Evolutionary conservation across 805 yeast species (phyloP).

Genomic region (Sugiyamaella qingdaonensis): DNA sequence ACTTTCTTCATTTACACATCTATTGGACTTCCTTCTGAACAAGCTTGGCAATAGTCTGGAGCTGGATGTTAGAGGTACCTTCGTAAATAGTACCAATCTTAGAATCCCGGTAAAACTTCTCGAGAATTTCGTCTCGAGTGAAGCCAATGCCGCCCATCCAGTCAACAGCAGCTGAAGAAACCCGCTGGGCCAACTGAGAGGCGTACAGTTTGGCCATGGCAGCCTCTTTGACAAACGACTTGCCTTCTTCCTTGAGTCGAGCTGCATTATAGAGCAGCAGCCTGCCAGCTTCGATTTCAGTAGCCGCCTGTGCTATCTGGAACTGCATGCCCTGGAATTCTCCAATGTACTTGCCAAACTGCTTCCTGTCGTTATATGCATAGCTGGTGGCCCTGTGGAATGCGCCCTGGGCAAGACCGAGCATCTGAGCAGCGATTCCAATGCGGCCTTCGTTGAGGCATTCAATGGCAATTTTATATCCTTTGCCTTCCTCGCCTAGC

Average conservation of each 20-base stretch:
- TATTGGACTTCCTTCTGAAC: constrained; percentile 31
- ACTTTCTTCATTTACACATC: not conserved
- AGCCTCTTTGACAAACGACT: constrained; percentile 39
- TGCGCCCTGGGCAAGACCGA: constrained; percentile 43
- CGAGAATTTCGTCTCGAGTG: constrained; percentile 40
- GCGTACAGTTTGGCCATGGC: constrained; percentile 44
- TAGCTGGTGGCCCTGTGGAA: constrained; percentile 39
- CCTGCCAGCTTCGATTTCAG: constrained; percentile 42
- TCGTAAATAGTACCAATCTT: constrained; percentile 44
- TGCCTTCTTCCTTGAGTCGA: constrained; percentile 42
- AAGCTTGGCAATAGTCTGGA: constrained; percentile 41
- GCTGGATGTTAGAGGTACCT: constrained; percentile 43
- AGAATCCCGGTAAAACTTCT: constrained; percentile 42
- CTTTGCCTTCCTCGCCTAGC: constrained; percentile 41
- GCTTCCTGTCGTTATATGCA: constrained; percentile 38
- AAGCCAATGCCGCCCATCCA: constrained; percentile 49
- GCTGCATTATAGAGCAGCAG: constrained; percentile 42
- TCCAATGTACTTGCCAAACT: constrained; percentile 40
- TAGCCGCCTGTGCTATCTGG: constrained; percentile 42
- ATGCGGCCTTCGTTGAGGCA: constrained; percentile 43
- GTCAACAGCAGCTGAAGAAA: constrained; percentile 40
- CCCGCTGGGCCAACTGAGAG: constrained; percentile 38
- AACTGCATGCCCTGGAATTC: constrained; percentile 46
- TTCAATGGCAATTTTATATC: constrained; percentile 44
- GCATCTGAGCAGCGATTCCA: constrained; percentile 45